Evolutionary conservation across 805 yeast species (phyloP), one percentile per base, ranked within the genome.

Genomic region (Wickerhamomyces canadensis): DNA sequence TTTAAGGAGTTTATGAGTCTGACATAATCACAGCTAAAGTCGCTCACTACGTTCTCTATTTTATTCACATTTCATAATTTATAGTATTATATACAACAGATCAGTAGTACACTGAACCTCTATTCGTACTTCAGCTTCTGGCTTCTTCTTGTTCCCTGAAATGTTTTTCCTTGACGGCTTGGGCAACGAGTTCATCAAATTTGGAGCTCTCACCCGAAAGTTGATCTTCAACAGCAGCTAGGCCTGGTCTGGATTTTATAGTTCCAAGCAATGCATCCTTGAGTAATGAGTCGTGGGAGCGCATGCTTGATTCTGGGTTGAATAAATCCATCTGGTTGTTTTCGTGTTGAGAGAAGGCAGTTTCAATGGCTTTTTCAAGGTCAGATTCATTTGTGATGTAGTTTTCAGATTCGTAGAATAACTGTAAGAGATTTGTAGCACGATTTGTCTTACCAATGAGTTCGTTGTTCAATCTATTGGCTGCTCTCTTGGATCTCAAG

Each of bases 341-440:
- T 51, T 59, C 19, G 52, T 45, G 32, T 41, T 43, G 34, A 38
- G n/a, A 33, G 55, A 80, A 75, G 34, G 86, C 80, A 37, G 67
- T 67, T 34, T 70, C 74, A 30, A 84, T 74, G 36, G 80, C 76
- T 16, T 59, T 63, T 30, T 71, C 74, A 42, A 84, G 68, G 57
- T 77, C 78, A 34, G 68, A 74, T 58, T 84, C 95, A 22, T 80
- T 80, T 27, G 85, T 76, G 48, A 87, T 84, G 61, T 77, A 88
- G 31, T 71, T 67, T 19, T 73, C 70, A 1, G 91, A 65, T 3
- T 79, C 73, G 52, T 86, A 86, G 60, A 84, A 87, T 37, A 89
- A 68, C 46, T 75, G 81, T 42, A 89, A 63, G 33, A 88, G 61
- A 33, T 72, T 65, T 27, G 64, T 64, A 13, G 88, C 76, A 48